Evolutionary conservation across 345 rosid species (phyloP).

Genomic region (Ailanthus altissimus): DNA sequence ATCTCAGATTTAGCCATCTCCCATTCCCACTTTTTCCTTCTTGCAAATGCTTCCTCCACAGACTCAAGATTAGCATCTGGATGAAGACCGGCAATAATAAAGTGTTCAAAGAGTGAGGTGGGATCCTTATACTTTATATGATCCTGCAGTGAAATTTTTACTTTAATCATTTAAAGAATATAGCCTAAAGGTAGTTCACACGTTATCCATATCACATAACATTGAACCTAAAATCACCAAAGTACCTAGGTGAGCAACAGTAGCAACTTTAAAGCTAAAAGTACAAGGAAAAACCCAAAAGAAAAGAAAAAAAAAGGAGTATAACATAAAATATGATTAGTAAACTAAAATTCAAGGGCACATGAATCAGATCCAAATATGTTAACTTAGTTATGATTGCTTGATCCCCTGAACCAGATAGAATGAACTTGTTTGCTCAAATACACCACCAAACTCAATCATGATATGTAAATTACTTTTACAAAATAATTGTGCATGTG

Average conservation of each 20-base stretch:
- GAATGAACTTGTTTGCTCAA: background rate
- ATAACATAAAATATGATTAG: background rate
- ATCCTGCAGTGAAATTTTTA: slow-evolving; percentile 53
- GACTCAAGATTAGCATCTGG: slow-evolving; percentile 74
- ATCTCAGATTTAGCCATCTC: slow-evolving; percentile 61
- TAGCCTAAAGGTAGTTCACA: background rate
- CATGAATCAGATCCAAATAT: background rate
- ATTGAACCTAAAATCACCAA: background rate
- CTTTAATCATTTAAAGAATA: slow-evolving; percentile 21
- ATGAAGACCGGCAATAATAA: slow-evolving; percentile 82
- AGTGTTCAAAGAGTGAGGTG: slow-evolving; percentile 81
- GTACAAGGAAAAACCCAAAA: background rate
- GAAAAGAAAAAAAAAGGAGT: background rate
- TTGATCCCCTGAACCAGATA: background rate
- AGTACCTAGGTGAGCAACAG: background rate
- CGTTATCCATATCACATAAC: background rate
- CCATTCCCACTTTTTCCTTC: slow-evolving; percentile 81
- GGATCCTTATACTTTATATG: slow-evolving; percentile 67
- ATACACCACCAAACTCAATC: slow-evolving; percentile 3
- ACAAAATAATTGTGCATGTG: background rate
- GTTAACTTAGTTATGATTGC: background rate
- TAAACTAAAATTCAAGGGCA: background rate
- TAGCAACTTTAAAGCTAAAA: background rate
- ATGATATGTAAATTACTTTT: background rate
- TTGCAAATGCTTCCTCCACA: slow-evolving; percentile 81